phyloP scores from a whole-genome alignment of 371 early-diverging fungal genomes.

The Mucor saturninus region DNA sequence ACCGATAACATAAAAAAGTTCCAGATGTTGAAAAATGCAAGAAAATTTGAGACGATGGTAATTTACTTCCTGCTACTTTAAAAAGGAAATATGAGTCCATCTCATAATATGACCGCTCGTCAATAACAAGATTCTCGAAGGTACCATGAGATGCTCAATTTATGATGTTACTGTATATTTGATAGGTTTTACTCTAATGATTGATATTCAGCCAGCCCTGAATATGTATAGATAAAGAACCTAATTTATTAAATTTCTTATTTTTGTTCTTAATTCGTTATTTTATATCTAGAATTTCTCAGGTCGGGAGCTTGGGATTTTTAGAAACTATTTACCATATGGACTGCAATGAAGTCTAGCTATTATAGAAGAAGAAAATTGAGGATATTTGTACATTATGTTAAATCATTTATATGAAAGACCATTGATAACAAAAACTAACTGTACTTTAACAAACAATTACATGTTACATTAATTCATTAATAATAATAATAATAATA shows the following conservation, averaged over 20 bases:
- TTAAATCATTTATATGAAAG: slow-evolving; percentile 8
- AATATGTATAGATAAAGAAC: too few species aligned
- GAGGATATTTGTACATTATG: slow-evolving; percentile 9
- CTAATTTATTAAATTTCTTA: too few species aligned
- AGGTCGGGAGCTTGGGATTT: slow-evolving; percentile 11
- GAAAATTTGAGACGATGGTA: slow-evolving; percentile 12
- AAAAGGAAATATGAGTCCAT: slow-evolving; percentile 15
- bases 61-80: slow-evolving; percentile 11
- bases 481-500: too few species aligned
- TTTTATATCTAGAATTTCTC: too few species aligned
- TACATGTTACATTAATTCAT: slow-evolving; percentile 1
- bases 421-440: slow-evolving; percentile 9
- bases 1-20: not conserved
- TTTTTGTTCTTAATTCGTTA: too few species aligned
- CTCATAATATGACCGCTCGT: slow-evolving; percentile 8
- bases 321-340: slow-evolving; percentile 14
- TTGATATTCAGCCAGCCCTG: too few species aligned
- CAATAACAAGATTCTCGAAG: too few species aligned
- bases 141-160: too few species aligned
- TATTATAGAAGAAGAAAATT: slow-evolving; percentile 9
- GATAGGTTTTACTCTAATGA: too few species aligned
- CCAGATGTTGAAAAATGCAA: slow-evolving; percentile 13
- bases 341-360: slow-evolving; percentile 13
- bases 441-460: slow-evolving; percentile 2
- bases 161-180: too few species aligned